Conservation (phyloP, 257 asterid species). For the Echites panduratus region DNA sequence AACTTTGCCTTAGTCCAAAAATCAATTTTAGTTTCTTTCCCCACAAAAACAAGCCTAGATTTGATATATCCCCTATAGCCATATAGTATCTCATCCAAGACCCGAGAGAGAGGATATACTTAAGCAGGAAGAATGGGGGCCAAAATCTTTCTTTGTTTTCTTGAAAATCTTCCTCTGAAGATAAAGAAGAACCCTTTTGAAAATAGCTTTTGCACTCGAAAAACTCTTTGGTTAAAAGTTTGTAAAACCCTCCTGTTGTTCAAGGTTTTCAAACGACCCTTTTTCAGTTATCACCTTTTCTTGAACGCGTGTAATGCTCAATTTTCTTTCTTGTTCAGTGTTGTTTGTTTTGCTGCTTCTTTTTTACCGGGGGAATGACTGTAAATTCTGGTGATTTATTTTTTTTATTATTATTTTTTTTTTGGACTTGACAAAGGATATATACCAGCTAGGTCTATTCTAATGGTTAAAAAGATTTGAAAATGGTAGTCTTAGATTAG, state of each 20-base stretch:
- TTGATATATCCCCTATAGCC: not conserved
- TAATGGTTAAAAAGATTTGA: not conserved
- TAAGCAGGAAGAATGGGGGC: not conserved
- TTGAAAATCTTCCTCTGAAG: not conserved
- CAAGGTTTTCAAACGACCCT: not conserved
- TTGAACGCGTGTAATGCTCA: not conserved
- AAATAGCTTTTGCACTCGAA: not conserved
- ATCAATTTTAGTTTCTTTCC: not conserved
- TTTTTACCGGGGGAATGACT: too few relatives aligned
- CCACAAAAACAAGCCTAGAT: not conserved
- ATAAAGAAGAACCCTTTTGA: not conserved
- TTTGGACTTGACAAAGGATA: not conserved
- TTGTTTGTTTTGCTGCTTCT: too few relatives aligned
- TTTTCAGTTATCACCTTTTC: not conserved
- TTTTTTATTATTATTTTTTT: too few relatives aligned
- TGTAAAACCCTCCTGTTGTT: not conserved
- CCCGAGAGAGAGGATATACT: too few relatives aligned
- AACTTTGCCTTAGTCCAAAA: not conserved
- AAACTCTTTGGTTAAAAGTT: not conserved
- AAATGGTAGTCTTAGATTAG: not conserved
- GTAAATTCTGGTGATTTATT: not conserved
- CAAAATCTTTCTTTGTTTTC: not conserved
- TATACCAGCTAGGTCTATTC: too few relatives aligned
- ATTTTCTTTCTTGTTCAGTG: too few relatives aligned
- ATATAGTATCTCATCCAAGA: too few relatives aligned